Conservation (phyloP, 2,329 filamentous ascomycete species). For the Calonectria crousiana region DNA sequence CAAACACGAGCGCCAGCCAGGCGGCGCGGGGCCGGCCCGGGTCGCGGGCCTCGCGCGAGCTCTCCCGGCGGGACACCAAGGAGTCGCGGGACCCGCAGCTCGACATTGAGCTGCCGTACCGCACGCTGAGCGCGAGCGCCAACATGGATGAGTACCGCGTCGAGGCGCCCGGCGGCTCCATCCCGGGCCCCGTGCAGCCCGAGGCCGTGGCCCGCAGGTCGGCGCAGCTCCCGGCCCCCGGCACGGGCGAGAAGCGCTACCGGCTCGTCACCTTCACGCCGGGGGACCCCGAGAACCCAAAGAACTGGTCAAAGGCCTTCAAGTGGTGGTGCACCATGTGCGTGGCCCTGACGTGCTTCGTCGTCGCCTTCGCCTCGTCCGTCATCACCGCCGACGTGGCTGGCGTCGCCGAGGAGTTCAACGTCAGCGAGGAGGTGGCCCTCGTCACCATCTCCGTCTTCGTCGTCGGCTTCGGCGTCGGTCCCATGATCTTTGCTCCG, state of each 20-base stretch:
- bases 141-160: constrained; percentile 76
- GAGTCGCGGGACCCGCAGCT: constrained; percentile 54
- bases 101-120: constrained; percentile 72
- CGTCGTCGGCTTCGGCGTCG: constrained; percentile 84
- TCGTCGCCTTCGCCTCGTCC: constrained; percentile 77
- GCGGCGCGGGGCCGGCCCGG: constrained; percentile 41
- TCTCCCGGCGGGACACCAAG: constrained; percentile 51
- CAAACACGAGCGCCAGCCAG: constrained; percentile 24
- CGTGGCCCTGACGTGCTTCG: constrained; percentile 81
- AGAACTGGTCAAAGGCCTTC: constrained; percentile 83
- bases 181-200: constrained; percentile 59
- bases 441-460: constrained; percentile 81
- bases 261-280: constrained; percentile 75
- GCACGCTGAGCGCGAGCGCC: constrained; percentile 70
- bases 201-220: constrained; percentile 38
- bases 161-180: constrained; percentile 72
- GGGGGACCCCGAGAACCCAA: constrained; percentile 82
- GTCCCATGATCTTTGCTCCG: constrained; percentile 84
- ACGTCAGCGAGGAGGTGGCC: constrained; percentile 78
- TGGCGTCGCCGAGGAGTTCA: constrained; percentile 73
- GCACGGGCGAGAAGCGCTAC: constrained; percentile 50
- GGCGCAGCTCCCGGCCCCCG: constrained; percentile 17
- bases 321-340: constrained; percentile 92
- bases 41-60: constrained; percentile 23
- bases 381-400: constrained; percentile 83